Evolutionary conservation across 2,329 filamentous ascomycete genomes (phyloP), one percentile per base, ranked within the genome.

Genomic region (Tympanopsis confertula): DNA sequence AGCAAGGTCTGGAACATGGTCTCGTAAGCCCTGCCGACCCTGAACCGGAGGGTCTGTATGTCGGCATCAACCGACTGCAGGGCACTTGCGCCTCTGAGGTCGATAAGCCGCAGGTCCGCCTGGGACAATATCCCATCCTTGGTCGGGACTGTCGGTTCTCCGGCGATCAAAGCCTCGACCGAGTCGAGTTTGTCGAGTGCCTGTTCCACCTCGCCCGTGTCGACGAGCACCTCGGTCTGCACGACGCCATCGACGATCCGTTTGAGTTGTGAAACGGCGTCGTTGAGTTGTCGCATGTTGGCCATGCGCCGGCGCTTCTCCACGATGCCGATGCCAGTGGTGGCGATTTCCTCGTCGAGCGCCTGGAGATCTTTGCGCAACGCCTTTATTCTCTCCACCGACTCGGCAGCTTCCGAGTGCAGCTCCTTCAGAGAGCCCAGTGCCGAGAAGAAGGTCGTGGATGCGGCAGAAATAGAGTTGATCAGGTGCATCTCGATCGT

Each of bases 401-500:
- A 96, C 40, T 93, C 85, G 10, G 87, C 82, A 5, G 91, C 88
- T 57, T 98, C 91, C 0, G 82, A 82, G 54, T 98, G 89, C 7
- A 98, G 66, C 53, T 95, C 86, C 46, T 86, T 82, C 20, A 98
- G 65, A 1, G 88, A 94, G 1, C 91, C 89, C 1, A 98, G 66
- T 0, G 91, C 91, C 0, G 87, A 89, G 51, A 98, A 98, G 58
- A 98, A 98, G 0, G 89, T 94, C 1, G 86, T 87, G 0, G 91
- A 96, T 1, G 91, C 91, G 0, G 85, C 87, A 3, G 89, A 96
- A 44, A 98, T 98, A 0, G 88, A 94, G 22, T 86, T 86, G 48
- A 98, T 95, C 5, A 98, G 67, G 55, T 98, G 91, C 39, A 98
- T 86, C 55, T 98, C 91, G 18, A 98, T 87, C 0, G 91, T 98